A percentile compares a stretch with the other conserved stretches of the same genome.
These are phyloP conservation scores for Gossypium anomalum DNA, from an alignment of 345 rosid genomes.

Conservation along the genomic window DNA sequence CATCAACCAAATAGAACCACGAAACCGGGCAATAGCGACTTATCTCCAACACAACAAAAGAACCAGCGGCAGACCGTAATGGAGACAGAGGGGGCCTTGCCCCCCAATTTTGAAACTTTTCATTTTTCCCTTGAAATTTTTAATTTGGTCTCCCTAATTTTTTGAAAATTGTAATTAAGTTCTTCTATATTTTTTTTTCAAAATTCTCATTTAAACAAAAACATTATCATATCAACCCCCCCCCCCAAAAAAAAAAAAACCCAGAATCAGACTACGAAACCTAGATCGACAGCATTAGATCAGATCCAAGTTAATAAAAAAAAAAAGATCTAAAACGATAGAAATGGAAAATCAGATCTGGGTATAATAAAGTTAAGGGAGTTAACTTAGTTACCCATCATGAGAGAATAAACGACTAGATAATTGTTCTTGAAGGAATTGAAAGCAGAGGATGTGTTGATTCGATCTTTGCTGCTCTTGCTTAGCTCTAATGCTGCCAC, in stretches of 20 bases:
- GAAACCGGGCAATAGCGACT: neutral
- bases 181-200: too few species aligned
- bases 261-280: neutral
- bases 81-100: too few species aligned
- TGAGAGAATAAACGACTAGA: constrained; percentile 80
- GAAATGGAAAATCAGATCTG: constrained; percentile 11
- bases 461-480: constrained; percentile 65
- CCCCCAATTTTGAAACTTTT: too few species aligned
- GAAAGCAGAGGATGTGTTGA: constrained; percentile 72
- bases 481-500: constrained; percentile 71
- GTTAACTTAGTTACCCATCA: constrained; percentile 57
- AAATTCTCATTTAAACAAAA: neutral
- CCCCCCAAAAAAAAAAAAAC: neutral
- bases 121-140: too few species aligned
- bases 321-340: neutral
- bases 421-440: constrained; percentile 84
- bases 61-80: neutral
- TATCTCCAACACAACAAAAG: neutral
- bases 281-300: neutral
- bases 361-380: neutral
- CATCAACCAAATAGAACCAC: neutral
- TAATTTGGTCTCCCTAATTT: too few species aligned
- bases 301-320: constrained; percentile 15
- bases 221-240: neutral
- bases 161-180: too few species aligned